Conservation (phyloP, 2,329 filamentous ascomycete species). For the Gnomoniopsis smithogilvyi region DNA sequence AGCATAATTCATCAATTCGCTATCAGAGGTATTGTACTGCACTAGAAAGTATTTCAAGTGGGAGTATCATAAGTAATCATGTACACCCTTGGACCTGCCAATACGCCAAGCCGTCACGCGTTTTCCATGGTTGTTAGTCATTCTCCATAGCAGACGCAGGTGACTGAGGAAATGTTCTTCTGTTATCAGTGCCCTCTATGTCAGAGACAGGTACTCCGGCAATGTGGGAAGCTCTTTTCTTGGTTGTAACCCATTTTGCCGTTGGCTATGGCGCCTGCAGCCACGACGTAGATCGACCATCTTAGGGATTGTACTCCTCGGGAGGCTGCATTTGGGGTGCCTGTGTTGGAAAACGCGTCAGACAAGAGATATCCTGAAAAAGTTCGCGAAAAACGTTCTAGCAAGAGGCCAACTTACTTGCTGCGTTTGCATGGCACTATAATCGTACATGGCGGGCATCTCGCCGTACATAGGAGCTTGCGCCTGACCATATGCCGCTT, state of each 20-base stretch:
- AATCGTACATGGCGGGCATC: constrained; percentile 82
- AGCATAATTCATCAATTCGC: constrained; percentile 9
- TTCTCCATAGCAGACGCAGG: neutral
- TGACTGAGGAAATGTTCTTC: constrained; percentile 3
- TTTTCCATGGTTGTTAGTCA: neutral
- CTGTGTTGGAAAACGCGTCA: constrained; percentile 26
- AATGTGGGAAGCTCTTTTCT: neutral
- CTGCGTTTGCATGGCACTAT: constrained; percentile 76
- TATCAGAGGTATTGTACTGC: neutral
- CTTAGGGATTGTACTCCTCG: constrained; percentile 38
- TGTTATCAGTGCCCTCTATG: neutral
- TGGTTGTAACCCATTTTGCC: neutral
- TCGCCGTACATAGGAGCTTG: constrained; percentile 78
- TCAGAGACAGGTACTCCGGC: too few species aligned
- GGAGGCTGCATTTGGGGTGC: constrained; percentile 38
- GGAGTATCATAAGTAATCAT: constrained; percentile 1
- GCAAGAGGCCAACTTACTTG: constrained; percentile 56
- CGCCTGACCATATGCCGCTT: constrained; percentile 71
- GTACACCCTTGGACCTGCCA: neutral
- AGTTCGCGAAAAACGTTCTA: neutral
- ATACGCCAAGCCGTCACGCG: neutral
- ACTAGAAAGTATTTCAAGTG: constrained; percentile 3
- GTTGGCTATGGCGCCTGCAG: neutral
- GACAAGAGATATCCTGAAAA: constrained; percentile 2
- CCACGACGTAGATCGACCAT: too few species aligned